A percentile compares a stretch with the other conserved stretches of the same genome.
These are phyloP conservation scores for Apium graveolens DNA, from an alignment of 129 eudicot genomes.

Conservation along the genomic window DNA sequence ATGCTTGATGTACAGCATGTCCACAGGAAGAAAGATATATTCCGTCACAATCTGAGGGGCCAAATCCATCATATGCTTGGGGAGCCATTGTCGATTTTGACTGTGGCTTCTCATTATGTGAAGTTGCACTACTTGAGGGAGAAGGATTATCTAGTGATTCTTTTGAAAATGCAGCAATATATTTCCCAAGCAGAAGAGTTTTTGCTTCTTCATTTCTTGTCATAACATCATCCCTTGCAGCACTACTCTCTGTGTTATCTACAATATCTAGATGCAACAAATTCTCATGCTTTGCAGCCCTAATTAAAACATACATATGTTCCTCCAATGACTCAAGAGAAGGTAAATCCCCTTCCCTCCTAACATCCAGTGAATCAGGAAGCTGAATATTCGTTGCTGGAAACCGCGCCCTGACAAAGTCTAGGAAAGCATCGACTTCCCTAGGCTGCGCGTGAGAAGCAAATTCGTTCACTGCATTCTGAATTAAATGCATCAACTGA, in stretches of 20 bases:
- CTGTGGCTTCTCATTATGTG: slow-evolving; percentile 33
- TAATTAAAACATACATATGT: slow-evolving; percentile 45
- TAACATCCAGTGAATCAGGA: slow-evolving; percentile 35
- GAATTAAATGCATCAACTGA: slow-evolving; percentile 50
- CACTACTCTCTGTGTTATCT: slow-evolving; percentile 15
- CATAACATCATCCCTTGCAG: slow-evolving; percentile 26
- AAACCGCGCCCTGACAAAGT: slow-evolving; percentile 46
- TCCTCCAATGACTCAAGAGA: slow-evolving; percentile 63
- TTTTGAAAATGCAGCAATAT: slow-evolving; percentile 56
- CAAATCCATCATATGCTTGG: slow-evolving; percentile 44
- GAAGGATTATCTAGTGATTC: slow-evolving; percentile 45
- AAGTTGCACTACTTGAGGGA: slow-evolving; percentile 36
- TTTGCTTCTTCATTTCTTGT: slow-evolving; percentile 26
- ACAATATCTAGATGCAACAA: slow-evolving; percentile 11
- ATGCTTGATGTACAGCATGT: slow-evolving; percentile 96
- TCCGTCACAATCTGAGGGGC: slow-evolving; percentile 70
- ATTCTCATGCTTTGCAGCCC: slow-evolving; percentile 24
- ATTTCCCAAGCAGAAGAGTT: slow-evolving; percentile 75
- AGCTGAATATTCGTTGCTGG: slow-evolving; percentile 41
- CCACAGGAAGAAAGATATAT: slow-evolving; percentile 91
- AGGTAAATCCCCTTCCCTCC: slow-evolving; percentile 30
- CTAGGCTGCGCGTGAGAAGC: slow-evolving; percentile 56
- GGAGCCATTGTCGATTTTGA: slow-evolving; percentile 23
- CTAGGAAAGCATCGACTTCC: slow-evolving; percentile 66
- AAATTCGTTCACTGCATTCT: slow-evolving; percentile 58